Base-by-base conservation (phyloP, 1,139 yeast species). In the Protomyces inundatus region DNA sequence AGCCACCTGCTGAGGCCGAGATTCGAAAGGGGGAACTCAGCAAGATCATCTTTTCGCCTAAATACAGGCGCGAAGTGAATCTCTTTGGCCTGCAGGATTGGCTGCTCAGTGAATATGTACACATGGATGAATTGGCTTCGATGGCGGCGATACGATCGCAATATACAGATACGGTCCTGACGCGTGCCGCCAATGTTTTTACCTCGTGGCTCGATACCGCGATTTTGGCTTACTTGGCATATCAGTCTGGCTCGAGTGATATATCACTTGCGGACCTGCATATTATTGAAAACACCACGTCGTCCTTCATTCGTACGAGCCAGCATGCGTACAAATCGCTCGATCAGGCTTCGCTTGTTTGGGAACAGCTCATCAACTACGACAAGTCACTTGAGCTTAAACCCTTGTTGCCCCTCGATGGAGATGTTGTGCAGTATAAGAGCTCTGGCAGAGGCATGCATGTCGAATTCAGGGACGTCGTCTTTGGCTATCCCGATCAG, bases 231-330 rank as follows among this genome's bases (percentile, higher is more conserved):
- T 50, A 36, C 12, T 34, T 57, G 39, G 61, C 61, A 36, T 57
- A 45, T 32, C 37, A 33, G 23, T 50, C 61, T 4, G 37, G 52
- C 30, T 32, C 32, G 36, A 39, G 55, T 32, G 54, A 57, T 12
- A 39, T 57, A 6, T 45, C 61, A 9, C 34, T 57, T 36, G 61
- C 61, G 4, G 61, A 57, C 40, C 36, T 57, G 39, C 61, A 57
- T 16, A 32, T 57, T 30, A 57, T 57, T n/a, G 61, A 57, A 33
- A 57, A 50, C 32, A 50, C 61, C n/a, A 57, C 61, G 3, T 30
- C 55, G 7, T 36, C 48, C 37, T 35, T 57, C 50, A 57, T 57
- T 37, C 12, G 14, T 4, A 57, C 61, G 32, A 30, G 48, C 30
- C 55, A 57, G n/a, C 53, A 37, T 6, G 50, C 61, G 14, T 35